These are phyloP conservation scores for Plectosphaerella sp. DNA, from an alignment of 2,329 filamentous ascomycete genomes.

Conservation along the genomic window DNA sequence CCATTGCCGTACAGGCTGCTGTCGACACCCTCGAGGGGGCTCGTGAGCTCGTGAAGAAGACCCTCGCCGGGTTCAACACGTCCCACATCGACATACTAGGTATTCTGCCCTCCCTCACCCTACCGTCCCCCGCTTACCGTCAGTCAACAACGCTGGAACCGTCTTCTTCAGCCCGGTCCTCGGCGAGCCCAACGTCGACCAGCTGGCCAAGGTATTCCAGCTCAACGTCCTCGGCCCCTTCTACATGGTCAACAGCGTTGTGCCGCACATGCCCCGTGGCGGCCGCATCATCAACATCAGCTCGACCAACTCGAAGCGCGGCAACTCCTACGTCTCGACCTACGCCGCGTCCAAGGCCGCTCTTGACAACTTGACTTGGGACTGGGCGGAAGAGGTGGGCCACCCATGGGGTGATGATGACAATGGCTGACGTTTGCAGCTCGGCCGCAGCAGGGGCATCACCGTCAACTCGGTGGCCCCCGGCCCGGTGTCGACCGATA, in stretches of 20 bases:
- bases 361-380: conserved; percentile 25
- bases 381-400: conserved; percentile 26
- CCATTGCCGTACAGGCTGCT: conserved; percentile 25
- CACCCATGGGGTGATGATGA: neutral
- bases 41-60: conserved; percentile 25
- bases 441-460: conserved; percentile 26
- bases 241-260: conserved; percentile 26
- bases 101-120: neutral
- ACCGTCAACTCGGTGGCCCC: conserved; percentile 36
- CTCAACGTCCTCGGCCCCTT: conserved; percentile 29
- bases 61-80: conserved; percentile 24
- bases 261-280: conserved; percentile 28
- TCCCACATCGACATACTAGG: conserved; percentile 34
- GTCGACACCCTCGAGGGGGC: conserved; percentile 26
- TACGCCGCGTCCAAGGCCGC: conserved; percentile 29
- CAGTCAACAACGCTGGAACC: conserved; percentile 32
- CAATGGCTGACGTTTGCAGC: neutral
- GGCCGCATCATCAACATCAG: conserved; percentile 29
- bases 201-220: conserved; percentile 22
- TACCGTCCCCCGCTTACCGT: too few species aligned
- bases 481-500: conserved; percentile 47
- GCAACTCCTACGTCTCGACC: conserved; percentile 14
- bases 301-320: conserved; percentile 23
- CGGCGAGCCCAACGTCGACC: conserved; percentile 16
- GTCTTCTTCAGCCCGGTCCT: conserved; percentile 12